A percentile compares a stretch with the other conserved stretches of the same genome.
These are phyloP conservation scores for Alloteropsis angusta DNA, from an alignment of 202 grass and related monocot species.

Conservation along the genomic window DNA sequence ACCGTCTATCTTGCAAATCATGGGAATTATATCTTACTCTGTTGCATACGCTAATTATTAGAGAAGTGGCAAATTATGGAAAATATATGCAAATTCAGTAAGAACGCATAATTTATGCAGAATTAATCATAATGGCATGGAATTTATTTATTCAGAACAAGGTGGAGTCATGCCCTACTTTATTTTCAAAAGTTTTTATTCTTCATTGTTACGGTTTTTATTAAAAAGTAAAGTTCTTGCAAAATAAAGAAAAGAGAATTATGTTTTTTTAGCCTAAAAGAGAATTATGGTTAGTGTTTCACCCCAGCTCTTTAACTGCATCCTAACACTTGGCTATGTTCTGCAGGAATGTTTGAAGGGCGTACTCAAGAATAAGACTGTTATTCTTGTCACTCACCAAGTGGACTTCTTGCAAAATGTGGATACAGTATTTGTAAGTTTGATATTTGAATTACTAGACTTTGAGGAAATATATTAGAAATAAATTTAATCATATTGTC, in stretches of 20 bases:
- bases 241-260: background rate
- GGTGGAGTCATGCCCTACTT: background rate
- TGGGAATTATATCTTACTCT: background rate
- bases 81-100: background rate
- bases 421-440: slow-evolving; percentile 55
- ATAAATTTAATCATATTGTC: background rate
- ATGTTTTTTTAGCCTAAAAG: background rate
- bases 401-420: slow-evolving; percentile 53
- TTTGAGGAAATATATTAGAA: background rate
- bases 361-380: slow-evolving; percentile 44
- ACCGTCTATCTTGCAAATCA: background rate
- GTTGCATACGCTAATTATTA: background rate
- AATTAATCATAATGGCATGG: background rate
- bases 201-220: background rate
- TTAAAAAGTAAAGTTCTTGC: background rate
- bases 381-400: slow-evolving; percentile 65
- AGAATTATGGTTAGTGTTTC: background rate
- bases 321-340: background rate
- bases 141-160: background rate
- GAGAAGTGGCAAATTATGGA: background rate
- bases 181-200: background rate
- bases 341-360: slow-evolving; percentile 57
- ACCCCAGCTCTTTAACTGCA: background rate
- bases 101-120: background rate
- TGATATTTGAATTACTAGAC: background rate